Conservation (phyloP, 345 rosid genomes). For the Syzygium aqueum region DNA sequence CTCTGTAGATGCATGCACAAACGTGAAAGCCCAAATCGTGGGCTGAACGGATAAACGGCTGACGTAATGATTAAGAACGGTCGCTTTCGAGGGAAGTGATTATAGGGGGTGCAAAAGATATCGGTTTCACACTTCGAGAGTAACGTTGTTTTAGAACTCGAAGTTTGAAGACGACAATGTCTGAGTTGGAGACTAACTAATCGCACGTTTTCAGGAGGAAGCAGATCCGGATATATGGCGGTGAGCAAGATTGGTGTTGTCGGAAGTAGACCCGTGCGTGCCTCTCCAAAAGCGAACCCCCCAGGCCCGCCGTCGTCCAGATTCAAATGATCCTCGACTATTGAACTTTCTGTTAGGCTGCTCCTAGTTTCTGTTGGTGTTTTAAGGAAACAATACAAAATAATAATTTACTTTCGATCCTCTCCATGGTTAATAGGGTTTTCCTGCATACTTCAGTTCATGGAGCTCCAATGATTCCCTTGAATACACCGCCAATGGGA, state of each 20-base stretch:
- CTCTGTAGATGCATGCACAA: background rate
- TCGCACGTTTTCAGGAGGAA: rapidly evolving
- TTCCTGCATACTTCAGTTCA: background rate
- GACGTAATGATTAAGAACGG: background rate
- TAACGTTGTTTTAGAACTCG: background rate
- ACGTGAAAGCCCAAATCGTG: background rate
- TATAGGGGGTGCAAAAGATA: background rate
- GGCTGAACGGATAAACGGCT: background rate
- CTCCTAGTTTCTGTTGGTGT: background rate
- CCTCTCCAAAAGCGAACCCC: too few relatives aligned
- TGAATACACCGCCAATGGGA: background rate
- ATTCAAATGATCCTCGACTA: background rate
- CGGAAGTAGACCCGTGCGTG: too few relatives aligned
- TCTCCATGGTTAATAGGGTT: background rate
- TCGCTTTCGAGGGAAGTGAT: background rate
- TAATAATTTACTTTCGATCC: background rate
- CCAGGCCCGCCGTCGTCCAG: too few relatives aligned
- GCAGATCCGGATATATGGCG: background rate
- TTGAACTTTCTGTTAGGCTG: background rate
- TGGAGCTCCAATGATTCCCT: background rate
- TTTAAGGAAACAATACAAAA: background rate
- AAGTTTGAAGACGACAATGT: background rate
- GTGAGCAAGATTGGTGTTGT: background rate
- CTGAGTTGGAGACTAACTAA: background rate
- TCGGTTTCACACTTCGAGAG: background rate